phyloP scores from a whole-genome alignment of 495 filamentous ascomycete genomes.

The Ascobolus immersus region DNA sequence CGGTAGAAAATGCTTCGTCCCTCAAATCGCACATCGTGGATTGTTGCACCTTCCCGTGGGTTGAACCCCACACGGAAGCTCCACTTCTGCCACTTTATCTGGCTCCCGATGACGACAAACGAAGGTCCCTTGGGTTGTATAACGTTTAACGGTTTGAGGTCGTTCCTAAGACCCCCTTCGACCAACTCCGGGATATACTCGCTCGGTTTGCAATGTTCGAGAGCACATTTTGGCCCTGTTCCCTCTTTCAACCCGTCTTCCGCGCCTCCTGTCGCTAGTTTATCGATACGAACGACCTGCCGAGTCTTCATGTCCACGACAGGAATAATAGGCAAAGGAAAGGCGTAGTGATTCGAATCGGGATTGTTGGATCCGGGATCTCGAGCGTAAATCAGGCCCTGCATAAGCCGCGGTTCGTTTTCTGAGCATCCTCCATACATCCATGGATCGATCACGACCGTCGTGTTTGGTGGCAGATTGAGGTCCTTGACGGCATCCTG shows the following conservation, averaged over 20 bases:
- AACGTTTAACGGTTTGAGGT: conserved; percentile 27
- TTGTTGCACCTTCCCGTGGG: conserved; percentile 34
- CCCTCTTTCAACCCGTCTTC: conserved; percentile 19
- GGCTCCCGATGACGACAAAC: conserved; percentile 25
- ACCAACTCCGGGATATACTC: conserved; percentile 31
- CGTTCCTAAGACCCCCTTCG: conserved; percentile 20
- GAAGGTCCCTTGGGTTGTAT: conserved; percentile 27
- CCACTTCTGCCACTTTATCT: conserved; percentile 43
- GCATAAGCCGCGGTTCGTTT: conserved; percentile 26
- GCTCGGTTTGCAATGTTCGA: conserved; percentile 20
- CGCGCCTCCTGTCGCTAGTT: conserved; percentile 26
- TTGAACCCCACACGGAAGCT: conserved; percentile 40
- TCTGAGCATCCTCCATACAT: conserved; percentile 41
- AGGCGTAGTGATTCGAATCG: conserved; percentile 31
- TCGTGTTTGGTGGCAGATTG: conserved; percentile 34
- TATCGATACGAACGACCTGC: conserved; percentile 28
- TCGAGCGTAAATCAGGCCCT: conserved; percentile 24
- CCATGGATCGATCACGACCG: conserved; percentile 44
- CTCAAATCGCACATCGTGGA: conserved; percentile 43
- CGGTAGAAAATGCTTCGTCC: conserved; percentile 42
- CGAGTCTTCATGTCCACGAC: conserved; percentile 28
- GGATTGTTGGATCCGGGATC: conserved; percentile 23
- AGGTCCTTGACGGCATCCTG: conserved; percentile 34
- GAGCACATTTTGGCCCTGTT: conserved; percentile 20
- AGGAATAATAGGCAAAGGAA: conserved; percentile 30